These are phyloP conservation scores for Microbotryum scabiosae DNA, from an alignment of 1,284 basidiomycete genomes.

Conservation along the genomic window DNA sequence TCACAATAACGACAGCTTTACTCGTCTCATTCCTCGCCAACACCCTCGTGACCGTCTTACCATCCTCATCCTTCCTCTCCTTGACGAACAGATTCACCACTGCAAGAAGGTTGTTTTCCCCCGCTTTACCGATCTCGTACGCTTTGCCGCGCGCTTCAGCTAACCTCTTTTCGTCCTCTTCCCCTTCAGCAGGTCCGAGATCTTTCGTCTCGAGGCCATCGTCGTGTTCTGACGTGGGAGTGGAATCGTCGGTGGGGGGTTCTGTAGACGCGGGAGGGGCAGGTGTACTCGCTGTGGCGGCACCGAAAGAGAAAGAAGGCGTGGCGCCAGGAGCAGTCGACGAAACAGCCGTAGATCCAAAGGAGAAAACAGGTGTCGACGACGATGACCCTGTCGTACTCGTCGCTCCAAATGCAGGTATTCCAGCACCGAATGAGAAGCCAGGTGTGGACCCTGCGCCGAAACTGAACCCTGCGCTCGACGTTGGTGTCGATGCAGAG, in stretches of 20 bases:
- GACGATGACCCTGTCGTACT: neutral
- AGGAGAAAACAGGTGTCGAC: neutral
- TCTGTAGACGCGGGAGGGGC: neutral
- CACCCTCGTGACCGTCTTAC: constrained; percentile 22
- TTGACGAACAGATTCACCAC: constrained; percentile 27
- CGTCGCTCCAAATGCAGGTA: neutral
- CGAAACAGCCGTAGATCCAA: neutral
- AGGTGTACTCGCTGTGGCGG: neutral
- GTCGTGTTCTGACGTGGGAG: neutral
- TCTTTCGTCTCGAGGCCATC: constrained; percentile 8
- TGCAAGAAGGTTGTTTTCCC: constrained; percentile 8
- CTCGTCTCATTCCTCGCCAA: constrained; percentile 31
- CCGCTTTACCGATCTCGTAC: constrained; percentile 11
- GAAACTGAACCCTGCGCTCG: neutral
- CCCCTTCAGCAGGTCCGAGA: constrained; percentile 22
- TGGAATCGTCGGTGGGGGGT: neutral
- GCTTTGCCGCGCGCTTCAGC: constrained; percentile 11
- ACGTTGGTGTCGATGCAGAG: neutral
- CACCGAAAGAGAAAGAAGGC: neutral
- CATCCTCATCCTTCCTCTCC: constrained; percentile 19
- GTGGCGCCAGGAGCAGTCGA: neutral
- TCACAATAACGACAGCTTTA: constrained; percentile 28
- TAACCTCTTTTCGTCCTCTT: constrained; percentile 22
- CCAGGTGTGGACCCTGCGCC: neutral
- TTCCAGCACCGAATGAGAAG: constrained; percentile 10